Conservation (phyloP, 2,329 filamentous ascomycete species). For the Pyricularia sp. region DNA sequence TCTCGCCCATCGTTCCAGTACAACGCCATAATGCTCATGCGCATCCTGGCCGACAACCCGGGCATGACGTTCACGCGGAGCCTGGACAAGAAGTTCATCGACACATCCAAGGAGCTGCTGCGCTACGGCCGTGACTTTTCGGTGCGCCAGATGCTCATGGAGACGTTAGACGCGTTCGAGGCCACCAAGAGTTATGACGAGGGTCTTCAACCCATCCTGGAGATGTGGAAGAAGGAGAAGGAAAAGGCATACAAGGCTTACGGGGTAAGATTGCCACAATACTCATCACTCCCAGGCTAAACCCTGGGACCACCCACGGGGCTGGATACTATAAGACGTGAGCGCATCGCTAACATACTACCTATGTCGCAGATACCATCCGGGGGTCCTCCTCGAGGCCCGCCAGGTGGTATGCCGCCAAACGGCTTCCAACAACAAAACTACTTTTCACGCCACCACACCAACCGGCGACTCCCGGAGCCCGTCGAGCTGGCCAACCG, state of each 20-base stretch:
- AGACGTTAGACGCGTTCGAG: slow-evolving; percentile 76
- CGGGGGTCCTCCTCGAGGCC: neutral
- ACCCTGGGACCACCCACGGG: no score
- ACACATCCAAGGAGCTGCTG: slow-evolving; percentile 66
- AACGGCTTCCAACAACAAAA: slow-evolving; percentile 39
- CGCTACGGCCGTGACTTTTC: slow-evolving; percentile 61
- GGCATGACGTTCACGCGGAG: slow-evolving; percentile 86
- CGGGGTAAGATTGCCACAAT: slow-evolving; percentile 29
- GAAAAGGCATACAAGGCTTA: slow-evolving; percentile 46
- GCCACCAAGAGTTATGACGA: slow-evolving; percentile 63
- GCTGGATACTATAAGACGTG: neutral
- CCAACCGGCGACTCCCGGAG: slow-evolving; percentile 44
- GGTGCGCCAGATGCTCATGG: slow-evolving; percentile 77
- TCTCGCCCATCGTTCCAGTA: slow-evolving; percentile 67
- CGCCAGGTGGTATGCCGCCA: neutral
- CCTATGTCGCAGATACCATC: neutral
- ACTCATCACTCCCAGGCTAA: neutral
- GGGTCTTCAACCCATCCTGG: slow-evolving; percentile 58
- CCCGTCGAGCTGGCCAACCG: slow-evolving; percentile 71
- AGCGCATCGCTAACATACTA: neutral
- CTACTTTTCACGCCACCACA: slow-evolving; percentile 46
- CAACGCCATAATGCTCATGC: slow-evolving; percentile 90
- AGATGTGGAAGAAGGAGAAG: slow-evolving; percentile 90
- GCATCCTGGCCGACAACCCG: slow-evolving; percentile 88
- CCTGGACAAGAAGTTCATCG: slow-evolving; percentile 75